Evolutionary conservation across 345 rosid genomes (phyloP).

Genomic region (Dipteronia sinensis): DNA sequence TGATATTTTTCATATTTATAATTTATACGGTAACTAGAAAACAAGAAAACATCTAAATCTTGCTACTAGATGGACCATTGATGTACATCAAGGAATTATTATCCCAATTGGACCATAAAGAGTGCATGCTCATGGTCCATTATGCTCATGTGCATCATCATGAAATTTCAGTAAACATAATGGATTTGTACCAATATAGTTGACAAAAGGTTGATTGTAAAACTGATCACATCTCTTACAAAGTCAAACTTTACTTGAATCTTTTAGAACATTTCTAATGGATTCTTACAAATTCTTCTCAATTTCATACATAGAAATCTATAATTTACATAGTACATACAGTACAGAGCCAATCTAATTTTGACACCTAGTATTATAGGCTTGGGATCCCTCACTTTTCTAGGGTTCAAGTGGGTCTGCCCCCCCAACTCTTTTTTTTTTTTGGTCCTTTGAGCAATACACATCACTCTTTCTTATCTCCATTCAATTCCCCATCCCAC

Average conservation of each 20-base stretch:
- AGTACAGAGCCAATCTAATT: slow-evolving; percentile 6
- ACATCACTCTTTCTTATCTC: slow-evolving; percentile 47
- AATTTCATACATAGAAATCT: neutral
- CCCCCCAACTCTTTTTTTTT: slow-evolving; percentile 7
- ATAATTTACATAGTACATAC: no score
- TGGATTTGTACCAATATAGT: slow-evolving; percentile 37
- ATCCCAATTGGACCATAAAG: slow-evolving; percentile 23
- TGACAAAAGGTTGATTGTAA: slow-evolving; percentile 26
- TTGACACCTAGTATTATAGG: slow-evolving; percentile 8
- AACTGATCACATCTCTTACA: slow-evolving; percentile 23
- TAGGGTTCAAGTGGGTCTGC: slow-evolving; percentile 30
- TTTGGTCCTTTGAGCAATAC: slow-evolving; percentile 19
- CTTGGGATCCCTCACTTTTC: slow-evolving; percentile 29
- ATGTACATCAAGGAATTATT: slow-evolving; percentile 13
- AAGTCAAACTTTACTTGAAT: slow-evolving; percentile 37
- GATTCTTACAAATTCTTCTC: slow-evolving; percentile 9
- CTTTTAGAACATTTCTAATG: slow-evolving; percentile 23
- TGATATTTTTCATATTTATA: neutral
- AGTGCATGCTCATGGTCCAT: slow-evolving; percentile 27
- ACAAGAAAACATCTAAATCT: neutral
- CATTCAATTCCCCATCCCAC: slow-evolving; percentile 28
- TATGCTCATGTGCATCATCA: slow-evolving; percentile 13
- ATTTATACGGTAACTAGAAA: neutral
- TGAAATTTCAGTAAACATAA: slow-evolving; percentile 19
- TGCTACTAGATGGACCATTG: neutral